Conservation (phyloP, 1,139 yeast genomes). For the Debaryomyces sp. region DNA sequence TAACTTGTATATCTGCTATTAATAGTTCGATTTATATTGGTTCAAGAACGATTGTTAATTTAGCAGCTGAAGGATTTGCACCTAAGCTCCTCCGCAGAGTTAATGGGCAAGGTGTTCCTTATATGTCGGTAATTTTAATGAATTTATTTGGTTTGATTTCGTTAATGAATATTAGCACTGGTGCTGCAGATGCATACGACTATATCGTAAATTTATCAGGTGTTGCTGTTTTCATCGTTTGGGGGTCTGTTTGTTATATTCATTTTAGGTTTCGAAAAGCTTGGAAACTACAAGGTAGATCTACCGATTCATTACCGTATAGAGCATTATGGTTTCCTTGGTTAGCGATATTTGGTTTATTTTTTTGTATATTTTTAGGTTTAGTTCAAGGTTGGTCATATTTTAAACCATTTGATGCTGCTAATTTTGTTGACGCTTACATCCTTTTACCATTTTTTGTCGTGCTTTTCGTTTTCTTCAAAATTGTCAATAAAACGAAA, state of each 20-base stretch:
- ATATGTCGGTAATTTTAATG: constrained; percentile 49
- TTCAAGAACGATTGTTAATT: constrained; percentile 52
- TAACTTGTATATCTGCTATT: constrained; percentile 57
- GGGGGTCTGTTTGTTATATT: constrained; percentile 55
- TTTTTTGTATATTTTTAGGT: constrained; percentile 54
- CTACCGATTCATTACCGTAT: constrained; percentile 54
- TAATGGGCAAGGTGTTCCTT: constrained; percentile 54
- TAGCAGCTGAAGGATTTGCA: constrained; percentile 53
- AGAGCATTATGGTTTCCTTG: constrained; percentile 56
- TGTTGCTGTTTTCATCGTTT: constrained; percentile 58
- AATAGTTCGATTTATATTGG: constrained; percentile 57
- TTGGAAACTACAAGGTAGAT: constrained; percentile 46
- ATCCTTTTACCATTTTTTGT: constrained; percentile 61
- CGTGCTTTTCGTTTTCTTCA: constrained; percentile 33
- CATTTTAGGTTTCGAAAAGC: constrained; percentile 56
- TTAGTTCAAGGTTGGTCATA: constrained; percentile 72
- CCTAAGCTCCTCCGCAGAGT: constrained; percentile 46
- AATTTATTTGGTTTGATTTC: constrained; percentile 54
- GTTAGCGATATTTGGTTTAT: constrained; percentile 53
- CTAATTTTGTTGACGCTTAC: constrained; percentile 66
- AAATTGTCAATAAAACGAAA: constrained; percentile 44
- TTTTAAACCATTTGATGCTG: constrained; percentile 62
- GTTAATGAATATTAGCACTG: constrained; percentile 52
- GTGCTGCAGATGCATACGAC: constrained; percentile 54
- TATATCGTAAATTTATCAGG: constrained; percentile 59